Conservation (phyloP, 2,329 filamentous ascomycete species). For the Aureobasidium melanogenum region DNA sequence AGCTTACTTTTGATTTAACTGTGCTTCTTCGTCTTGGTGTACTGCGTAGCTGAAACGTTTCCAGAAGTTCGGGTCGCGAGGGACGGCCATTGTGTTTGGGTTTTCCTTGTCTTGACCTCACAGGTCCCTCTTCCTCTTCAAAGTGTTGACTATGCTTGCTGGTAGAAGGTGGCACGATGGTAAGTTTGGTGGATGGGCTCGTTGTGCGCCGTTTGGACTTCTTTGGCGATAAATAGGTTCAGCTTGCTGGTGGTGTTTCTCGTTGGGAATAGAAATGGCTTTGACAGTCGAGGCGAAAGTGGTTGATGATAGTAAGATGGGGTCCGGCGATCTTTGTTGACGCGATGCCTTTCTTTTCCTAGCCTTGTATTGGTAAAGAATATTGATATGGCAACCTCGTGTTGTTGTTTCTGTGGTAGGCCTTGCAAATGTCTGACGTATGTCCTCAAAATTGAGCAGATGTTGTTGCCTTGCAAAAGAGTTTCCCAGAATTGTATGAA, state of each 20-base stretch:
- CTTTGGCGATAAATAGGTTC: background rate
- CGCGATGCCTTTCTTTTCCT: background rate
- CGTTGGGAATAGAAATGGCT: background rate
- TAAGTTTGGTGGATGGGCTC: background rate
- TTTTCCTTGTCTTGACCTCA: background rate
- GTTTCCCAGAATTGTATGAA: background rate
- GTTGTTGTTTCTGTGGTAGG: background rate
- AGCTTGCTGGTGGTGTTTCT: background rate
- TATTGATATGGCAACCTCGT: background rate
- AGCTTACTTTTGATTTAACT: background rate
- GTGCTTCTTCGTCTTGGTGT: constrained; percentile 42
- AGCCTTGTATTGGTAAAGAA: background rate
- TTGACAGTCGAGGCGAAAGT: background rate
- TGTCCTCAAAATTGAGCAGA: background rate
- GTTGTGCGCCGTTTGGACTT: background rate
- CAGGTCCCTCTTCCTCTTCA: background rate
- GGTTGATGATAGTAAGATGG: background rate
- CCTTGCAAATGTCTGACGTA: background rate
- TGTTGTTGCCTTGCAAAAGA: background rate
- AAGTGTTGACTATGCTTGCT: background rate
- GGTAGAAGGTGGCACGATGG: too few relatives aligned
- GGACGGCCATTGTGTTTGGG: background rate
- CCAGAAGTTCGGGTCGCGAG: constrained; percentile 49
- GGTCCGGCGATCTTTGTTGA: background rate
- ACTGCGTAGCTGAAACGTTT: constrained; percentile 50